A percentile compares a stretch with the other conserved stretches of the same genome.
Evolutionary conservation across 2,329 filamentous ascomycete genomes (phyloP).

Genomic region (Colletotrichum sansevieriae): DNA sequence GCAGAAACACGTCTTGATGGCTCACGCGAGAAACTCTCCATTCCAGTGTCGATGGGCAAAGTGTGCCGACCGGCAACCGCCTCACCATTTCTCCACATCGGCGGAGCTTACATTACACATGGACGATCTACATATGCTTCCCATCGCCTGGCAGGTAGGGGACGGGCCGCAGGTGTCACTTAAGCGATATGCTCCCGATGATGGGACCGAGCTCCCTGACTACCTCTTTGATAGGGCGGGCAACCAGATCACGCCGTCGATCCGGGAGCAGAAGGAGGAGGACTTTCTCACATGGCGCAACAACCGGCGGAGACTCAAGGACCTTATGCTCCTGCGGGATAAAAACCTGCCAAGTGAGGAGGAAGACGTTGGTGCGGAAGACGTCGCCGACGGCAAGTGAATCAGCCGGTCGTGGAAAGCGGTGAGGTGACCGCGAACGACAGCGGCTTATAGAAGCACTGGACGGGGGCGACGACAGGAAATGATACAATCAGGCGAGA

Average conservation of each 20-base stretch:
- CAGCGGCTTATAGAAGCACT: not conserved
- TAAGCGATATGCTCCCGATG: conserved; percentile 40
- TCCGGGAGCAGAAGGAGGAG: conserved; percentile 66
- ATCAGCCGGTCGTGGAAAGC: not conserved
- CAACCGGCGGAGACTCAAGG: conserved; percentile 59
- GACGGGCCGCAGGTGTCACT: conserved; percentile 61
- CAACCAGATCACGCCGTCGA: conserved; percentile 69
- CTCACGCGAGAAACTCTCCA: conserved; percentile 56
- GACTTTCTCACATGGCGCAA: conserved; percentile 59
- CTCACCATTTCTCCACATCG: conserved; percentile 35
- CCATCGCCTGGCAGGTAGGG: conserved; percentile 69
- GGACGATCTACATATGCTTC: conserved; percentile 65
- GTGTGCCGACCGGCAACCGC: conserved; percentile 49
- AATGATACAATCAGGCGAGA: not conserved
- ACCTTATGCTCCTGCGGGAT: conserved; percentile 58
- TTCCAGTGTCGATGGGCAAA: conserved; percentile 55
- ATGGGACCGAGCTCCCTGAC: conserved; percentile 52
- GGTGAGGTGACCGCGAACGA: not conserved
- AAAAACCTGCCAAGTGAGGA: conserved; percentile 61
- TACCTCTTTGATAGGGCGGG: conserved; percentile 67
- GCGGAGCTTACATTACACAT: conserved; percentile 63
- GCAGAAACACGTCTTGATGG: conserved; percentile 63
- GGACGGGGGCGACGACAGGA: not conserved
- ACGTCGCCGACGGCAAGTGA: conserved; percentile 24
- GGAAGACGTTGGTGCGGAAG: conserved; percentile 49